Base-by-base conservation (phyloP, 177 flowering plant genomes). In the Tripterygium wilfordii region DNA sequence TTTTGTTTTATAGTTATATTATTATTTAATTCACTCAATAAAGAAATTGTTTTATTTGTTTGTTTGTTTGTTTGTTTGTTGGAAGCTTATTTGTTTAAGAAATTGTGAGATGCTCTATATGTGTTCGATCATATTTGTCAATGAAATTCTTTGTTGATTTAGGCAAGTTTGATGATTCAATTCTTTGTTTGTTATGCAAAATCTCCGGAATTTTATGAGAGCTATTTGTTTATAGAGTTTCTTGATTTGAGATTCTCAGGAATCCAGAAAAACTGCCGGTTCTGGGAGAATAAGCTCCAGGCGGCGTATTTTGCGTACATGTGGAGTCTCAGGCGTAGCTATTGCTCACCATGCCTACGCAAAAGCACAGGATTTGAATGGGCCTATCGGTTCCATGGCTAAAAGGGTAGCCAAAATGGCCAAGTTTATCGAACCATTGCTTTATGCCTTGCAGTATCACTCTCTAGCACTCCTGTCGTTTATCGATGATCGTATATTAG, bases 401-500 rank as follows among this genome's bases (percentile, higher is more conserved):
- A 71, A 47, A 33, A 68, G 15, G 21, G 10, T 60, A 5, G 48
- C 56, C 2, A 44, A 10, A 36, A 15, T 67, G n/a, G 60, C 53
- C 6, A 14, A 36, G 16, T 18, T 28, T 0, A 50, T 26, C 25
- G 24, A 52, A 4, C 78, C 82, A 8, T 17, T 80, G 9, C n/a
- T 61, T 18, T 47, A 37, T 44, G 38, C 43, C 8, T 9, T 64
- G 53, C 63, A 44, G 23, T 48, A 47, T 42, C 70, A 65, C 4
- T 68, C 71, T 67, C 69, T 83, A 16, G 51, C 63, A 14, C 20
- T 68, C 33, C 76, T 85, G 38, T 67, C 69, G 22, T 63, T 65
- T 26, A 10, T 50, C 0, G 95, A 85, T 32, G 62, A 76, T 40
- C 62, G 37, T 6, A 75, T 85, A 40, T 54, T 78, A n/a, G 38